Conservation (phyloP, 495 filamentous ascomycete genomes). For the Lentithecium fluviatile region DNA sequence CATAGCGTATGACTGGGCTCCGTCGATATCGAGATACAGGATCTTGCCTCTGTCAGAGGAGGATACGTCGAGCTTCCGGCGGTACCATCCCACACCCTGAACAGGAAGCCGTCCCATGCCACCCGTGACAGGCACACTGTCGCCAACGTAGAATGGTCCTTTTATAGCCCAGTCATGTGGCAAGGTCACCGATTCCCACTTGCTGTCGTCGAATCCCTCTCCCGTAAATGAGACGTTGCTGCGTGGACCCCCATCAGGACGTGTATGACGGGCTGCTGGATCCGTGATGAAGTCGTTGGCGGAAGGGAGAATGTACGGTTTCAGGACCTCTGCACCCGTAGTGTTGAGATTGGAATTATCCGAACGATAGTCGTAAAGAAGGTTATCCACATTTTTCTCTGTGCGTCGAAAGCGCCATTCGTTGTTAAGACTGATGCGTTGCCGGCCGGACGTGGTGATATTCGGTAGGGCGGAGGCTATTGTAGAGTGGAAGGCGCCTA, state of each 20-base stretch:
- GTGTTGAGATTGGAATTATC: too few species aligned
- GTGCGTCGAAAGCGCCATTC: conserved; percentile 44
- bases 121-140: conserved; percentile 54
- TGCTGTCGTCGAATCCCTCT: conserved; percentile 43
- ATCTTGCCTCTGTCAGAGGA: conserved; percentile 40
- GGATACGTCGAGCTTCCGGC: conserved; percentile 47
- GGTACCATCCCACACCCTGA: conserved; percentile 53
- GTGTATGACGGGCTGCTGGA: conserved; percentile 36
- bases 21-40: conserved; percentile 51
- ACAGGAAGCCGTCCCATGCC: conserved; percentile 57
- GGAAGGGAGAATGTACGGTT: conserved; percentile 46
- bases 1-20: conserved; percentile 51
- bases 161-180: conserved; percentile 55
- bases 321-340: too few species aligned
- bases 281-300: conserved; percentile 46
- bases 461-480: too few species aligned
- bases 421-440: conserved; percentile 39
- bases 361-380: conserved; percentile 38
- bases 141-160: conserved; percentile 33
- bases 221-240: conserved; percentile 39
- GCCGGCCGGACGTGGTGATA: too few species aligned
- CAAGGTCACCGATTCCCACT: conserved; percentile 43
- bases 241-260: conserved; percentile 38
- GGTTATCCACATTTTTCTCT: conserved; percentile 39
- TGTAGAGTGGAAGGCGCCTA: too few species aligned